Conservation (phyloP, 1,284 basidiomycete species). For the Pseudozyma thailandica region DNA sequence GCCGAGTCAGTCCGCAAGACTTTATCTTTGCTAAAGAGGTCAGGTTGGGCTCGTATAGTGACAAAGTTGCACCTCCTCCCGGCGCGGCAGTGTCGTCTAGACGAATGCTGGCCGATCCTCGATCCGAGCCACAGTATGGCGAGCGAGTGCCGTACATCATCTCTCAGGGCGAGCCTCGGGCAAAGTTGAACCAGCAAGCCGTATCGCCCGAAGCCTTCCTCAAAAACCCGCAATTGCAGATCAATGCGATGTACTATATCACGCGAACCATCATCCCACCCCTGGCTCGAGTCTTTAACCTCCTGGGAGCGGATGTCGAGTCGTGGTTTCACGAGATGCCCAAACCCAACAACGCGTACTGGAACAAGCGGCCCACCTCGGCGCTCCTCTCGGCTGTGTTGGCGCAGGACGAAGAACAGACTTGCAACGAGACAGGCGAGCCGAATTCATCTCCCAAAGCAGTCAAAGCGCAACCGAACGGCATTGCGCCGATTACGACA, state of each 20-base stretch:
- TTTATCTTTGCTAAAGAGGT: constrained; percentile 96
- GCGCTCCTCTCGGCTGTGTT: constrained; percentile 11
- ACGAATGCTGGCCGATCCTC: constrained; percentile 79
- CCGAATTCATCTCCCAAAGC: background rate
- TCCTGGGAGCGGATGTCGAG: constrained; percentile 87
- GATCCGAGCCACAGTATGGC: constrained; percentile 87
- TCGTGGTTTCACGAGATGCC: constrained; percentile 92
- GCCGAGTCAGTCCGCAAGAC: constrained; percentile 83
- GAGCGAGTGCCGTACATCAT: constrained; percentile 94
- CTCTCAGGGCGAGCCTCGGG: constrained; percentile 75
- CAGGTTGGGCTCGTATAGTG: constrained; percentile 78
- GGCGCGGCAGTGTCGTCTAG: constrained; percentile 87
- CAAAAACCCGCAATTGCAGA: constrained; percentile 75
- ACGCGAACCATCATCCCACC: constrained; percentile 86
- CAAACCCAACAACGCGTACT: constrained; percentile 37
- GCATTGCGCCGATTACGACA: constrained; percentile 69
- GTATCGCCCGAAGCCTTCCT: constrained; percentile 82
- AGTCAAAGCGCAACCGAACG: background rate
- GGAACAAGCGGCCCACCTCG: constrained; percentile 24
- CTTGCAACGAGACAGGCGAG: background rate
- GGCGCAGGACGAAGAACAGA: constrained; percentile 11
- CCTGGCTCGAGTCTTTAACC: constrained; percentile 86
- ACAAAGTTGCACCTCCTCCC: constrained; percentile 85
- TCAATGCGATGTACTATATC: constrained; percentile 93
- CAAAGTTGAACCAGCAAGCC: constrained; percentile 83